A percentile compares a stretch with the other conserved stretches of the same genome.
These are phyloP conservation scores for Hypoxylon sp. DNA, from an alignment of 2,329 filamentous ascomycete species.

Conservation along the genomic window DNA sequence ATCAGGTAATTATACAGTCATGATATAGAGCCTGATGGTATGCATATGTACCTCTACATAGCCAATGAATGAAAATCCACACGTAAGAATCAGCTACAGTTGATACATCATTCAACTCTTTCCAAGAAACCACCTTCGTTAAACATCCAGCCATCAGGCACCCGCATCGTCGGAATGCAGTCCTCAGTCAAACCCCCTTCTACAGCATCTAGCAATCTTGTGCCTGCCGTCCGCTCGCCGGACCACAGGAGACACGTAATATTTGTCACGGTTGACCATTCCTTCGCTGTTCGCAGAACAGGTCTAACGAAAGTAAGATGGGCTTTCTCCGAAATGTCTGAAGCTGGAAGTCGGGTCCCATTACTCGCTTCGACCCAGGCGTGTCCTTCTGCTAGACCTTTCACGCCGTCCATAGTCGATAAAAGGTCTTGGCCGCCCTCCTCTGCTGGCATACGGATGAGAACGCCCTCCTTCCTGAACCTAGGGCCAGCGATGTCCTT, in stretches of 20 bases:
- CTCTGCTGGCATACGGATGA: conserved; percentile 28
- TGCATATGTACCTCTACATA: too few relatives aligned
- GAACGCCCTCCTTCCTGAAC: not conserved
- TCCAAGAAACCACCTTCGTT: not conserved
- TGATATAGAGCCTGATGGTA: too few relatives aligned
- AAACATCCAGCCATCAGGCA: conserved; percentile 16
- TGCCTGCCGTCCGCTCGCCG: conserved; percentile 17
- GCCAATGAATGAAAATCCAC: too few relatives aligned
- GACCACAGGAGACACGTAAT: conserved; percentile 17
- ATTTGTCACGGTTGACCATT: conserved; percentile 13
- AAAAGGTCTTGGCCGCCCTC: conserved; percentile 25
- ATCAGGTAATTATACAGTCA: too few relatives aligned
- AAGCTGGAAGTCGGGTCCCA: conserved; percentile 20
- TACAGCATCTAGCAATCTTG: conserved; percentile 20
- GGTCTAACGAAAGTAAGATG: not conserved
- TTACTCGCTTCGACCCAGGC: conserved; percentile 23
- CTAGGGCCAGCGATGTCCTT: not conserved
- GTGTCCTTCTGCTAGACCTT: conserved; percentile 14
- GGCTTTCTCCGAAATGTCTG: conserved; percentile 2
- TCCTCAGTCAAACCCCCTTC: conserved; percentile 23
- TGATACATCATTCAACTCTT: not conserved
- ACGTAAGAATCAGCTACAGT: not conserved
- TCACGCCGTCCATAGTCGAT: conserved; percentile 7
- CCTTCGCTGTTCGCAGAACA: not conserved
- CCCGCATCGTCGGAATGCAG: conserved; percentile 8